Percentiles rank a stretch among this genome's conserved stretches.
Conservation (phyloP, 768 basidiomycete genomes). For the Suillus placidus region DNA sequence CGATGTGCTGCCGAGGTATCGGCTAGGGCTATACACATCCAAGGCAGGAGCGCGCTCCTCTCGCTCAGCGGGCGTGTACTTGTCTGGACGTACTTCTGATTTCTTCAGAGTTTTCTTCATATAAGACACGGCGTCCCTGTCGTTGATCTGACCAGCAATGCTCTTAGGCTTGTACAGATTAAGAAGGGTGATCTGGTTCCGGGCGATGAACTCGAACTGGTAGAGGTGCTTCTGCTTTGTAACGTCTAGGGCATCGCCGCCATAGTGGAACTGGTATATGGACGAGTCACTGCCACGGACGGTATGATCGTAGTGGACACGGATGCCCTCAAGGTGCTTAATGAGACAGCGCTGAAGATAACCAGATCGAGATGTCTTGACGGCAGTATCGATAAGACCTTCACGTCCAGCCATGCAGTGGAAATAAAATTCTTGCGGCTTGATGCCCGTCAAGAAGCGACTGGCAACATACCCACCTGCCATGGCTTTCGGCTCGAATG, state of each 20-base stretch:
- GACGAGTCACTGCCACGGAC: conserved; percentile 94
- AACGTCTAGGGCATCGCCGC: conserved; percentile 94
- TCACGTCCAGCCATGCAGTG: conserved; percentile 99
- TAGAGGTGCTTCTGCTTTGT: conserved; percentile 95
- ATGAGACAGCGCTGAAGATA: conserved; percentile 98
- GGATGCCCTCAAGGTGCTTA: conserved; percentile 96
- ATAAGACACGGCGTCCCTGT: conserved; percentile 66
- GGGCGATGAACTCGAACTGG: conserved; percentile 91
- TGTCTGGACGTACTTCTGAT: conserved; percentile 48
- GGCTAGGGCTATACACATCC: conserved; percentile 74
- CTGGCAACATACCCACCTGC: conserved; percentile 98
- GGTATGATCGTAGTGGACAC: conserved; percentile 97
- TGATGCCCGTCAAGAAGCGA: conserved; percentile 97
- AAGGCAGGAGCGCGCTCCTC: conserved; percentile 73
- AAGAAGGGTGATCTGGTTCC: conserved; percentile 80
- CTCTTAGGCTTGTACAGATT: conserved; percentile 67
- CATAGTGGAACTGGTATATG: conserved; percentile 95
- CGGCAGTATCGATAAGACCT: conserved; percentile 98
- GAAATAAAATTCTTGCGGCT: conserved; percentile 99
- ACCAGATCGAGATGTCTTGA: conserved; percentile 97
- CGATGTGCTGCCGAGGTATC: conserved; percentile 86
- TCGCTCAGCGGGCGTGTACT: conserved; percentile 48
- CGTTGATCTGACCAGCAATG: conserved; percentile 61
- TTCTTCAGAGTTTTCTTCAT: conserved; percentile 92
- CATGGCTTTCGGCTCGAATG: conserved; percentile 97